Base-by-base conservation (phyloP, 1,284 basidiomycete species). In the Ustilago nuda region DNA sequence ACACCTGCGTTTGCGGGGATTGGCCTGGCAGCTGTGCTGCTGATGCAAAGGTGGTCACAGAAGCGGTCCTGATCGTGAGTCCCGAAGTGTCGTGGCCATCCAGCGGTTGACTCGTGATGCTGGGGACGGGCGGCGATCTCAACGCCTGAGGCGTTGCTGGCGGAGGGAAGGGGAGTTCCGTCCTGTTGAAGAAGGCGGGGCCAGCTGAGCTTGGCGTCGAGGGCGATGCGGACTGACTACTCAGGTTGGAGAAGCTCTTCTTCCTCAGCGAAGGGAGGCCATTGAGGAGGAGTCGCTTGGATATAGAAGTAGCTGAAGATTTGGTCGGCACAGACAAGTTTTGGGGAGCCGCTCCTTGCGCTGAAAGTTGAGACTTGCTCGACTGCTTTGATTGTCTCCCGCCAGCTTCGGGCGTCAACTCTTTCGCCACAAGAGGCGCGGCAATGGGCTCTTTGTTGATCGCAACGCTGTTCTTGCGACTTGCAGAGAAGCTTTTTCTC, bases 231-330 rank as follows among this genome's bases (percentile, higher is more conserved):
- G 58, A 58, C 36, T 62, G 64, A 4, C 64, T 50, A 39, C 53
- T 56, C 32, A 76, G 63, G 41, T 66, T 76, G 8, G 72, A 59
- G 30, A 77, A 53, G 61, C 79, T 81, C 64, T 81, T 81, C 64
- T 80, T 81, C 3, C 78, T 51, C 30, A 81, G 50, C 2, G 58
- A 59, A 6, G 71, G 59, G 15, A 74, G 62, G 32, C 72, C 66
- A 13, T 62, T 62, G 41, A 74, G 56, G 8, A 65, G 56, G 37
- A 68, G 41, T 3, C 72, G 66, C 33, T 69, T 74, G 8, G 72
- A 65, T 23, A 69, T 41, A 23, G 61, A 56, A 9, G 57, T 32
- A 11, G 46, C 37, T 3, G 71, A 55, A 57, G 63, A 23, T 43
- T 61, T 70, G 32, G 62, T 9, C 17, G 48, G 56, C 13, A 23